Percentiles rank a stretch among this genome's conserved stretches.
Conservation (phyloP, 2,329 filamentous ascomycete species). For the Pseudopithomyces maydicus region DNA sequence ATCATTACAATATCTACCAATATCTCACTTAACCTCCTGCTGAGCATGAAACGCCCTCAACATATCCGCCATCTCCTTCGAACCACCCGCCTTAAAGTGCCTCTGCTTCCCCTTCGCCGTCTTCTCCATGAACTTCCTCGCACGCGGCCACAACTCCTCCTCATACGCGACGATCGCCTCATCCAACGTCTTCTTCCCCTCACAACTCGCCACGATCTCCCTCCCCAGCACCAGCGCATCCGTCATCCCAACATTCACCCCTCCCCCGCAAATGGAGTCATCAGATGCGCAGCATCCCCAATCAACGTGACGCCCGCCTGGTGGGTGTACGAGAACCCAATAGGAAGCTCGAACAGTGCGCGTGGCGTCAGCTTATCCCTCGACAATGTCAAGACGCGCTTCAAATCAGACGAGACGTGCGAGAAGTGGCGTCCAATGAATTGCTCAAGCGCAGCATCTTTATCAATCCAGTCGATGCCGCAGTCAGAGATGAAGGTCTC, state of each 20-base stretch:
- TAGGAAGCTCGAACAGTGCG: constrained; percentile 59
- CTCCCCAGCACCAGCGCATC: constrained; percentile 58
- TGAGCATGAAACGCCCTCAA: constrained; percentile 20
- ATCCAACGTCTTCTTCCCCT: constrained; percentile 26
- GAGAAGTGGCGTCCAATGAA: constrained; percentile 28
- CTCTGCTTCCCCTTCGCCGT: constrained; percentile 26
- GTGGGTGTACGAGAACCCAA: constrained; percentile 57
- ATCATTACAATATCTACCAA: not conserved
- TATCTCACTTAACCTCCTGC: not conserved
- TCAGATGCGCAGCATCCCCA: constrained; percentile 66
- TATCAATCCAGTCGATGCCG: constrained; percentile 50
- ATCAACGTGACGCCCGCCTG: constrained; percentile 58
- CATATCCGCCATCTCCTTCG: constrained; percentile 26
- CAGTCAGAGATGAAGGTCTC: constrained; percentile 49
- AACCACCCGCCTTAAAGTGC: constrained; percentile 26
- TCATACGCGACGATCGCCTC: constrained; percentile 28
- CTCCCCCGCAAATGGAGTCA: constrained; percentile 64
- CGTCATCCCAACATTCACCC: constrained; percentile 64
- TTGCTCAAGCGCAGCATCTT: constrained; percentile 39
- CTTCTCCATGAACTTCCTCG: constrained; percentile 5
- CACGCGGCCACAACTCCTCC: constrained; percentile 10
- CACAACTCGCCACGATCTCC: constrained; percentile 22
- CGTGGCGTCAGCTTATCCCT: constrained; percentile 22
- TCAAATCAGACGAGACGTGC: constrained; percentile 42
- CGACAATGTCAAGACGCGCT: constrained; percentile 26